These are phyloP conservation scores for Blakeslea trispora DNA, from an alignment of 371 early-diverging fungal species.

Conservation along the genomic window DNA sequence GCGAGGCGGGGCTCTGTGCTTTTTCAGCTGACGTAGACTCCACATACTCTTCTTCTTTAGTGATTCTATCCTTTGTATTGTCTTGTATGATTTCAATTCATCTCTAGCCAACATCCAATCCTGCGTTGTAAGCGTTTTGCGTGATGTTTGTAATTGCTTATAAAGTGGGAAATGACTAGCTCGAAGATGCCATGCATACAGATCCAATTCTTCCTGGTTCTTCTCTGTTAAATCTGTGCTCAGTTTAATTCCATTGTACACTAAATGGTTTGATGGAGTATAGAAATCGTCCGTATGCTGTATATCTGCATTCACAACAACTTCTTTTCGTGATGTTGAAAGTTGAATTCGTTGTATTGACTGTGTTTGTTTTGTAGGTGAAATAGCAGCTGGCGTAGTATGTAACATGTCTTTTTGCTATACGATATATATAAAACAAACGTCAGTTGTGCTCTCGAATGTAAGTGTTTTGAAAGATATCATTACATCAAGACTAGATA, in stretches of 20 bases:
- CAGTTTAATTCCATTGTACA: slow-evolving; percentile 60
- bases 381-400: neutral
- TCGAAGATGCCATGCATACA: slow-evolving; percentile 78
- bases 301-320: slow-evolving; percentile 74
- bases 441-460: no score
- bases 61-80: slow-evolving; percentile 76
- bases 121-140: slow-evolving; percentile 75
- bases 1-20: slow-evolving; percentile 68
- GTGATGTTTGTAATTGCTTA: slow-evolving; percentile 66
- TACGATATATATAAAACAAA: neutral
- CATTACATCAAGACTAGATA: slow-evolving; percentile 49
- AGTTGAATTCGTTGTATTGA: slow-evolving; percentile 7
- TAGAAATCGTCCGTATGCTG: slow-evolving; percentile 61
- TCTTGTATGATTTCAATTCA: slow-evolving; percentile 75
- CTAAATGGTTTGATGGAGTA: slow-evolving; percentile 33
- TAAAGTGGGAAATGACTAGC: slow-evolving; percentile 72
- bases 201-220: slow-evolving; percentile 33
- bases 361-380: slow-evolving; percentile 3
- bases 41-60: slow-evolving; percentile 77
- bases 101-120: slow-evolving; percentile 90
- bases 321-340: slow-evolving; percentile 23
- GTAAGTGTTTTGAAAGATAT: no score
- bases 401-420: slow-evolving; percentile 10
- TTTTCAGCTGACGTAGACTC: slow-evolving; percentile 82
- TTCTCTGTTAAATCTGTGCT: slow-evolving; percentile 33